phyloP scores from a whole-genome alignment of 2,329 filamentous ascomycete species.

The Diaporthe batatas region DNA sequence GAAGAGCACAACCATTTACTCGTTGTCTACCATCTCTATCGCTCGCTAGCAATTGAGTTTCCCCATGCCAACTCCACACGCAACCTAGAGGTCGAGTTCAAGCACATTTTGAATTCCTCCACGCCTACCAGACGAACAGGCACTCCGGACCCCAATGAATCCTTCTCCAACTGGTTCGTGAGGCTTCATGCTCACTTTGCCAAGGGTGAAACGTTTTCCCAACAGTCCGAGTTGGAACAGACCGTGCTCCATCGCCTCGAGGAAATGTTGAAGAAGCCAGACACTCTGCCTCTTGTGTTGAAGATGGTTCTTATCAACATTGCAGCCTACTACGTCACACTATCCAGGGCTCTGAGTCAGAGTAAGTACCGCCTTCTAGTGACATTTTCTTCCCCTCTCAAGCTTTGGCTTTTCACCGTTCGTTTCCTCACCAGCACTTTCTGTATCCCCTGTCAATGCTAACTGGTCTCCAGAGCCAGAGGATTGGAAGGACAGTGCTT shows the following conservation, averaged over 20 bases:
- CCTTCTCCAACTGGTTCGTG: constrained; percentile 84
- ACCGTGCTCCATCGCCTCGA: constrained; percentile 86
- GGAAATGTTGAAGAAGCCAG: constrained; percentile 77
- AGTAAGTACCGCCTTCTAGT: constrained; percentile 55
- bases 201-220: constrained; percentile 79
- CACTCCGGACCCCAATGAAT: constrained; percentile 69
- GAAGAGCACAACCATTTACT: constrained; percentile 84
- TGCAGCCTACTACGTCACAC: constrained; percentile 82
- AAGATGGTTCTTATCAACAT: constrained; percentile 91
- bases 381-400: not conserved
- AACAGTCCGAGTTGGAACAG: constrained; percentile 84
- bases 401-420: not conserved
- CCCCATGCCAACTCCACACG: constrained; percentile 80
- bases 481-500: constrained; percentile 59
- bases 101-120: constrained; percentile 59
- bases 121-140: constrained; percentile 51
- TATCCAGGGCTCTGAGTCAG: constrained; percentile 70
- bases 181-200: constrained; percentile 88
- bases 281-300: constrained; percentile 74
- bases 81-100: constrained; percentile 87
- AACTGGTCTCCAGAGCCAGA: constrained; percentile 56
- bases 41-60: constrained; percentile 79
- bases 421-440: constrained; percentile 16
- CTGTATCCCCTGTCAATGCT: constrained; percentile 41
- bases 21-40: constrained; percentile 90